Evolutionary conservation across 2,329 filamentous ascomycete species (phyloP).

Genomic region (Claviceps spartinae): DNA sequence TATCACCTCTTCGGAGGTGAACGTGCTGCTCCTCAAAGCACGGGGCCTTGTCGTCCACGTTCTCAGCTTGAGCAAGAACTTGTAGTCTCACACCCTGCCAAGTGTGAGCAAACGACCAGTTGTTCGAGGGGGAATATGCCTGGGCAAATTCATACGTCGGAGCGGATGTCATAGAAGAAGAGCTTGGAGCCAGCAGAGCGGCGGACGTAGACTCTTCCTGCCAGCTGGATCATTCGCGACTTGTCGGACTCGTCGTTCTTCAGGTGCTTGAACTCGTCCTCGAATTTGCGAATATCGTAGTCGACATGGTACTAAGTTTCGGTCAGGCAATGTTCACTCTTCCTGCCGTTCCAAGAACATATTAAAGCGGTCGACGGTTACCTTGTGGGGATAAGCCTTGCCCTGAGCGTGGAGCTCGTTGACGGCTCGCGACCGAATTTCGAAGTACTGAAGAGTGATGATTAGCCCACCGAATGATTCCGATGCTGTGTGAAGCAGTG

Average conservation of each 20-base stretch:
- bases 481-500: background rate
- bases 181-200: constrained; percentile 72
- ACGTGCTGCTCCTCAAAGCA: constrained; percentile 83
- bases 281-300: constrained; percentile 69
- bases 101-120: background rate
- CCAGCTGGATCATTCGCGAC: constrained; percentile 63
- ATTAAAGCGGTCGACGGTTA: constrained; percentile 5
- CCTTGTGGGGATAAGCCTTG: constrained; percentile 67
- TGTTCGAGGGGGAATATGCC: background rate
- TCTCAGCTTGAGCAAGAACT: constrained; percentile 81
- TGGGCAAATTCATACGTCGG: constrained; percentile 14
- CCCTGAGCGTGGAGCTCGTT: constrained; percentile 27
- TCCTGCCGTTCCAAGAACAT: background rate
- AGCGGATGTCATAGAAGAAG: constrained; percentile 65
- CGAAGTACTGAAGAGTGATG: constrained; percentile 52
- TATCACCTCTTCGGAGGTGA: constrained; percentile 77
- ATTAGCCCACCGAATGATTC: background rate
- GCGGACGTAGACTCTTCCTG: constrained; percentile 81
- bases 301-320: constrained; percentile 56
- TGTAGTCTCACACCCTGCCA: constrained; percentile 55
- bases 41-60: constrained; percentile 49
- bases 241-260: constrained; percentile 77
- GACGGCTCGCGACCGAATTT: constrained; percentile 78
- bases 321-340: background rate
- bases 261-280: constrained; percentile 62